Base-by-base conservation (phyloP, 768 basidiomycete genomes). In the Lactarius deliciosus region DNA sequence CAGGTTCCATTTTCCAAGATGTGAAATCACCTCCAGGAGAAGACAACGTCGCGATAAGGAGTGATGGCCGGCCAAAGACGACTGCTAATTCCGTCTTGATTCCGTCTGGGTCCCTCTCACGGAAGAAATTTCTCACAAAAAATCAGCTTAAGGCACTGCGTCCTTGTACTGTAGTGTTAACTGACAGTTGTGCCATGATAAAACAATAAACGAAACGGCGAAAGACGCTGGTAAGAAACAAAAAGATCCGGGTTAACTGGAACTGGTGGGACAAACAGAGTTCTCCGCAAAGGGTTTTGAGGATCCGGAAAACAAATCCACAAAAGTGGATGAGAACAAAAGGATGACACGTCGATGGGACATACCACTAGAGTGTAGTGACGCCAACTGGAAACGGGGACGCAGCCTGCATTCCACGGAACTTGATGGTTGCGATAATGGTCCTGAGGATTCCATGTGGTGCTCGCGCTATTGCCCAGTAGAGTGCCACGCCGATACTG, bases 341-440 rank as follows among this genome's bases (percentile, higher is more conserved):
- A 32, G 30, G 22, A 28, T n/a, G 15, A 20, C 32, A 56, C 18
- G 36, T 34, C 20, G 60, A 40, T 22, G 60, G 32, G 13, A 73
- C 80, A 69, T 81, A 83, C 83, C 82, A 84, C 82, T 80, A 40
- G 38, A 40, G 38, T 56, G 83, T 84, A 57, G 82, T 83, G 32
- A 91, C 85, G 32, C 90, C 90, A 16, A 91, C 88, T 2, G 90
- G 89, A 79, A 92, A 92, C 3, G 87, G 89, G 74, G 89, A 89
- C 1, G 79, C 83, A 3, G 89, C 90, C 85, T 87, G 86, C 75
- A 78, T 79, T 2, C 83, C 88, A 61, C 82, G 80, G 76, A 89
- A 89, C 65, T 83, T 81, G 65, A 90, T 89, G 10, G 87, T 88
- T 1, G 86, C 76, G 32, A 70, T 73, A 0, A 89, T 83, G 0